Evolutionary conservation across 2,329 filamentous ascomycete genomes (phyloP).

Genomic region (Arthrobotrys conoides): DNA sequence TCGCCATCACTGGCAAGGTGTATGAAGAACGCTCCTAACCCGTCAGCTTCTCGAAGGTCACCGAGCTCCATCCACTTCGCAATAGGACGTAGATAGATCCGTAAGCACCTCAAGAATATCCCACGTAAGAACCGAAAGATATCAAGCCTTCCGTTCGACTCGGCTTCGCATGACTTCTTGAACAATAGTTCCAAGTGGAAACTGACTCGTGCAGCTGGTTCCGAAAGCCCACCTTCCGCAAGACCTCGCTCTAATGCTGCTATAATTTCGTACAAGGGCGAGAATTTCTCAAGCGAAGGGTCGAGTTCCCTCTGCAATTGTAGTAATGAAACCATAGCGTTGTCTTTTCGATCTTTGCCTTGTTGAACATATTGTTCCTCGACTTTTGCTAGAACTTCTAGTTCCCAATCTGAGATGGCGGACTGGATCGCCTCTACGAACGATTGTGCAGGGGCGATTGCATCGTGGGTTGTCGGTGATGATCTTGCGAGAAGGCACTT

Average conservation of each 20-base stretch:
- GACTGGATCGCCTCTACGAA: constrained; percentile 61
- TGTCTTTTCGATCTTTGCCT: background rate
- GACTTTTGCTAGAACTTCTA: constrained; percentile 59
- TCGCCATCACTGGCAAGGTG: constrained; percentile 50
- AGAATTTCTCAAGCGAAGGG: constrained; percentile 60
- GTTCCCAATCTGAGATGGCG: constrained; percentile 56
- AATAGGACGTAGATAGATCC: constrained; percentile 84
- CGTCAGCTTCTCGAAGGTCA: constrained; percentile 71
- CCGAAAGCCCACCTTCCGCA: constrained; percentile 22
- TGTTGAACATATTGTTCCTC: constrained; percentile 55
- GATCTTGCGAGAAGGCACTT: constrained; percentile 31
- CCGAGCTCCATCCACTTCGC: constrained; percentile 88
- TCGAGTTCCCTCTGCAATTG: constrained; percentile 62
- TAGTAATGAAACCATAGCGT: constrained; percentile 62
- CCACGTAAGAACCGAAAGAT: constrained; percentile 76
- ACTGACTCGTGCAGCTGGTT: constrained; percentile 60
- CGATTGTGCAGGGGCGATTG: constrained; percentile 59
- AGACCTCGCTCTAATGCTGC: constrained; percentile 47
- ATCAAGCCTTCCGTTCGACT: constrained; percentile 76
- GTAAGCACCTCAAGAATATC: constrained; percentile 85
- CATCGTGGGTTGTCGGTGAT: constrained; percentile 34
- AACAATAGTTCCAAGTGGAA: constrained; percentile 82
- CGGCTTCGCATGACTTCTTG: constrained; percentile 77
- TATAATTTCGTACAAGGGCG: constrained; percentile 62
- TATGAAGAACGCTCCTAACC: constrained; percentile 83